Evolutionary conservation across 345 rosid species (phyloP).

Genomic region (Euphorbia peplus): DNA sequence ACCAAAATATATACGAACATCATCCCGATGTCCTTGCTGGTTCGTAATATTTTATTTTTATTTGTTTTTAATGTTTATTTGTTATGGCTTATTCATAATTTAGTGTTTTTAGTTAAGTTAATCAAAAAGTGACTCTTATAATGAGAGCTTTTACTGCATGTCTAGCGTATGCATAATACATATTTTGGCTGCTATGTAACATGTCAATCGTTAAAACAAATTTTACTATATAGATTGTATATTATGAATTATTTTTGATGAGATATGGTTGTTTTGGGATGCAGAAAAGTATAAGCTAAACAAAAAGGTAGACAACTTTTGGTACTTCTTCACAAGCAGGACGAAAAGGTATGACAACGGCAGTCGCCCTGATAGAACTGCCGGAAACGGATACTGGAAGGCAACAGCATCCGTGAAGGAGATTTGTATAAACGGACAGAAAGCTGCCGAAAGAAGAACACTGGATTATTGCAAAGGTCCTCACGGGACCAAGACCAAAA

Average conservation of each 20-base stretch:
- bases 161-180: too few species aligned
- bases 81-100: neutral
- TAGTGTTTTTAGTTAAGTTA: neutral
- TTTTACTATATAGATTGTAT: too few species aligned
- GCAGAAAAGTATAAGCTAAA: neutral
- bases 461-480: neutral
- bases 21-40: neutral
- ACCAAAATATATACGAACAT: neutral
- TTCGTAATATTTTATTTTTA: neutral
- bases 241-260: too few species aligned
- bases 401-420: neutral
- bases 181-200: too few species aligned
- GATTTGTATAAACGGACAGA: neutral
- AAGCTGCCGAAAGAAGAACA: neutral
- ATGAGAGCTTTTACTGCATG: too few species aligned
- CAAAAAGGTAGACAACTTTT: neutral
- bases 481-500: neutral
- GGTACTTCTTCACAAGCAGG: conserved; percentile 1
- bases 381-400: conserved; percentile 4
- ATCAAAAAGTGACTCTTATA: neutral
- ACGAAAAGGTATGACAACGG: neutral
- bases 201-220: too few species aligned
- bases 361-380: neutral
- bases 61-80: neutral
- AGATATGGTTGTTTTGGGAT: too few species aligned